Evolutionary conservation across 2,329 filamentous ascomycete species (phyloP).

Genomic region (Colletotrichum gloeosporioides): DNA sequence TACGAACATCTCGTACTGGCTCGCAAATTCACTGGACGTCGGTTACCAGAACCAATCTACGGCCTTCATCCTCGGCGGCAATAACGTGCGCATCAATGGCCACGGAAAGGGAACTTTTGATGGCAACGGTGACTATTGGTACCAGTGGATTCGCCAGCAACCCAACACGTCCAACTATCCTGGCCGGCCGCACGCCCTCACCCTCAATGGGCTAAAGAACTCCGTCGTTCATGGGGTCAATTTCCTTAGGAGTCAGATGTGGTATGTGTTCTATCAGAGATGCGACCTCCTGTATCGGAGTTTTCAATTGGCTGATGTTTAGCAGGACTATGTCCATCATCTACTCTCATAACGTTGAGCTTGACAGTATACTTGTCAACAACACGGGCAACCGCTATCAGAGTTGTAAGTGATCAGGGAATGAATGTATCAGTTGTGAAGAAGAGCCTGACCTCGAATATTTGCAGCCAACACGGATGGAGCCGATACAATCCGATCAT

Average conservation of each 20-base stretch:
- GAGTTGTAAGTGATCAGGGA: slow-evolving; percentile 14
- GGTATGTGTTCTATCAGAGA: slow-evolving; percentile 32
- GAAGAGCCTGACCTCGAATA: too few relatives aligned
- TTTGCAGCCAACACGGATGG: slow-evolving; percentile 35
- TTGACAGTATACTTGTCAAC: slow-evolving; percentile 53
- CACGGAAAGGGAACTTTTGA: slow-evolving; percentile 51
- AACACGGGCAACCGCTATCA: slow-evolving; percentile 36
- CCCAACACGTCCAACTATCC: slow-evolving; percentile 39
- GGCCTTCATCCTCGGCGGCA: slow-evolving; percentile 52
- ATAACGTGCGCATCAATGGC: slow-evolving; percentile 48
- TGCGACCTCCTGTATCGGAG: background rate
- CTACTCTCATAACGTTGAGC: slow-evolving; percentile 42
- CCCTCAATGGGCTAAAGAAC: slow-evolving; percentile 48
- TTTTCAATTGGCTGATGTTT: background rate
- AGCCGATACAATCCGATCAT: slow-evolving; percentile 30
- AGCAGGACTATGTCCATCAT: slow-evolving; percentile 48
- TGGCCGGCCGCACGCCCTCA: slow-evolving; percentile 54
- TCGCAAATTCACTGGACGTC: slow-evolving; percentile 44
- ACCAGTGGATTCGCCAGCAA: slow-evolving; percentile 41
- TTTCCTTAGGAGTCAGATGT: slow-evolving; percentile 59
- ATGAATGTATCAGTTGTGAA: background rate
- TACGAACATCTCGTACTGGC: slow-evolving; percentile 49
- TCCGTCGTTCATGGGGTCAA: slow-evolving; percentile 47
- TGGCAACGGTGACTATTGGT: slow-evolving; percentile 60
- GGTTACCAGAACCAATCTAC: slow-evolving; percentile 53